Evolutionary conservation across 2,329 filamentous ascomycete genomes (phyloP), one percentile per base, ranked within the genome.

Genomic region (Ophiostoma sp.): DNA sequence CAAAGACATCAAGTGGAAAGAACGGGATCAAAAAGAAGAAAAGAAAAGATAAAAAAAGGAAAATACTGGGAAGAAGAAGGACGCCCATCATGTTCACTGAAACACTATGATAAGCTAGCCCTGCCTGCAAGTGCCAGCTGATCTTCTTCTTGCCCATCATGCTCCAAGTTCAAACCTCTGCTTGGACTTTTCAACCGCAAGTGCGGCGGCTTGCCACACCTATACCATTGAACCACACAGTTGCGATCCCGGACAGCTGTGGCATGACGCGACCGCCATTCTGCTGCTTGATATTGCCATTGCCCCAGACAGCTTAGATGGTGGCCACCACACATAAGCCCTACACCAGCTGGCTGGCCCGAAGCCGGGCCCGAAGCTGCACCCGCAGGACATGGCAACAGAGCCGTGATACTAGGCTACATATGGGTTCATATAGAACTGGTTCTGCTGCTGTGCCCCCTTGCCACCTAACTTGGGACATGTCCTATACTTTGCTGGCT

Each of bases 261-360:
- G 14, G 5, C 6, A 42, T 18, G 42, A n/a, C 40, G 60, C 40
- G 60, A 63, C 60, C 60, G 40, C 60, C 40, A 63, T 63, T 63
- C 40, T 63, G 40, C 16, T 63, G 60, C 60, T 18, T n/a, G 14
- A 44, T 63, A 16, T 63, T n/a, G 40, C 40, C 60, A 63, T 42
- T 42, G 60, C 14, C 7, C 4, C 2, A 63, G 40, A 63, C 8
- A 41, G 60, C 18, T 16, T n/a, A 42, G 40, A 44, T 63, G 60
- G 38, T 4, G 7, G 60, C 16, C 7, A 60, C 27, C 16, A 12
- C 27, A 8, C 18, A 55, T n/a, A 9, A 60, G 38, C 27, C 27
- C 27, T 6, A 36, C 9, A 14, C 55, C 27, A 27, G 55, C 5
- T 38, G 55, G 55, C 12, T 60, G 55, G 27, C 14, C 49, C 49